Evolutionary conservation across 768 basidiomycete genomes (phyloP).

Genomic region (Kwoniella dejecticola): DNA sequence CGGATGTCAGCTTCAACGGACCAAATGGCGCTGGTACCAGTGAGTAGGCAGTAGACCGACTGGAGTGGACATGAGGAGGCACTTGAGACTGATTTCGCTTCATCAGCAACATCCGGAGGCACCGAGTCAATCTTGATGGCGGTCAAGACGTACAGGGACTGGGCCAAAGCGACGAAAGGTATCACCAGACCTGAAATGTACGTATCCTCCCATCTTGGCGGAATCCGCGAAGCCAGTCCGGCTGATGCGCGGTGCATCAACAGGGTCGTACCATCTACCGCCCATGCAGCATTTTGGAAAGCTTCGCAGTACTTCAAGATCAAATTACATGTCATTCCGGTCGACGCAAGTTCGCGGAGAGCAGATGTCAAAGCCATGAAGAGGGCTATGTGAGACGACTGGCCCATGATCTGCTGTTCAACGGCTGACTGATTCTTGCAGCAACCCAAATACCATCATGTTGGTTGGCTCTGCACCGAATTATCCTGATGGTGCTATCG

Average conservation of each 20-base stretch:
- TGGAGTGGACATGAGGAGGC: too few relatives aligned
- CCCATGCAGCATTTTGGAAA: slow-evolving; percentile 95
- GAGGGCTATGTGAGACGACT: slow-evolving; percentile 74
- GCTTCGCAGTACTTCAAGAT: slow-evolving; percentile 82
- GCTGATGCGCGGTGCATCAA: background rate
- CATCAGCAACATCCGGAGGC: slow-evolving; percentile 77
- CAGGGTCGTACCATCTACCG: slow-evolving; percentile 80
- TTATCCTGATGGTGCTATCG: slow-evolving; percentile 58
- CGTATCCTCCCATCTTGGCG: slow-evolving; percentile 33
- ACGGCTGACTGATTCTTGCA: slow-evolving; percentile 47
- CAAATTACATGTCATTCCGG: slow-evolving; percentile 84
- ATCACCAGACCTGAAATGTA: slow-evolving; percentile 92
- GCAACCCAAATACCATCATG: slow-evolving; percentile 87
- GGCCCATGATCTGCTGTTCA: background rate
- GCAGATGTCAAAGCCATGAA: slow-evolving; percentile 74
- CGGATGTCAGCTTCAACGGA: slow-evolving; percentile 68
- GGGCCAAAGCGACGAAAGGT: slow-evolving; percentile 80
- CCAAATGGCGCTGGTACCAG: slow-evolving; percentile 82
- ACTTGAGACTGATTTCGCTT: slow-evolving; percentile 21
- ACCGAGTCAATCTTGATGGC: slow-evolving; percentile 97
- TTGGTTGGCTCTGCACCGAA: slow-evolving; percentile 77
- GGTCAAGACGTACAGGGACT: slow-evolving; percentile 89
- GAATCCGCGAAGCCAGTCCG: background rate
- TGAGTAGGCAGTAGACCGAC: slow-evolving; percentile 22
- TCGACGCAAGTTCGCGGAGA: slow-evolving; percentile 73